A percentile compares a stretch with the other conserved stretches of the same genome.
phyloP scores from a whole-genome alignment of 2,329 filamentous ascomycete genomes.

The Hypoxylon sp. region DNA sequence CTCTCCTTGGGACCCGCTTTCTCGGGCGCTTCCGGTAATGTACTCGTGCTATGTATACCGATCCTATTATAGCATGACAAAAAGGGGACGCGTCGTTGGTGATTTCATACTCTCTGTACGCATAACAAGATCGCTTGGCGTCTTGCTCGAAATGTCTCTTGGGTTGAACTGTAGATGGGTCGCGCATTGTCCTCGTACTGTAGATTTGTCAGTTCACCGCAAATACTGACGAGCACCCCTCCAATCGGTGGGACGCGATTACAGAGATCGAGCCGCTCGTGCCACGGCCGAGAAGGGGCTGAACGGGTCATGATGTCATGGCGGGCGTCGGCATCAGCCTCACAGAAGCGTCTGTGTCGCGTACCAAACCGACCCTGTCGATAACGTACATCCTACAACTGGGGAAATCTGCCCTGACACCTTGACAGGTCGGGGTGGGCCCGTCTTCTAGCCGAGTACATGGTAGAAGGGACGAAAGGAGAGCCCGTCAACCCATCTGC shows the following conservation, averaged over 20 bases:
- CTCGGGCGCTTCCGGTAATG: not conserved
- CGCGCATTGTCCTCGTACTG: not conserved
- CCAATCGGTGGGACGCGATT: no score
- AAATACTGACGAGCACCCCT: not conserved
- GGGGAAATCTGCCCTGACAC: conserved; percentile 36
- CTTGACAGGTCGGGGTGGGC: conserved; percentile 33
- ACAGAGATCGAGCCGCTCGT: conserved; percentile 7
- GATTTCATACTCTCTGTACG: no score
- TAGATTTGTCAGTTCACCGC: no score
- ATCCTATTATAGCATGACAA: not conserved
- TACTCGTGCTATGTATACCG: not conserved
- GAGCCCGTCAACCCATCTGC: conserved; percentile 18
- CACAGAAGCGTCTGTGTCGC: conserved; percentile 27
- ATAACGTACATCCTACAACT: conserved; percentile 36
- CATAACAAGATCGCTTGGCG: not conserved
- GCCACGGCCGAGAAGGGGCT: conserved; percentile 14
- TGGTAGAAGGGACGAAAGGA: conserved; percentile 12
- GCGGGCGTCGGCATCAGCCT: conserved; percentile 28
- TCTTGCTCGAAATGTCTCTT: not conserved
- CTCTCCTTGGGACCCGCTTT: conserved; percentile 20
- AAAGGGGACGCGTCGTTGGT: no score
- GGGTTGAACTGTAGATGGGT: no score
- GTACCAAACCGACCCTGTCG: conserved; percentile 30
- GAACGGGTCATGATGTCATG: conserved; percentile 8
- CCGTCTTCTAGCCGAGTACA: conserved; percentile 9